Conservation (phyloP, 2,329 filamentous ascomycete genomes). For the Hymenoscyphus occultus region DNA sequence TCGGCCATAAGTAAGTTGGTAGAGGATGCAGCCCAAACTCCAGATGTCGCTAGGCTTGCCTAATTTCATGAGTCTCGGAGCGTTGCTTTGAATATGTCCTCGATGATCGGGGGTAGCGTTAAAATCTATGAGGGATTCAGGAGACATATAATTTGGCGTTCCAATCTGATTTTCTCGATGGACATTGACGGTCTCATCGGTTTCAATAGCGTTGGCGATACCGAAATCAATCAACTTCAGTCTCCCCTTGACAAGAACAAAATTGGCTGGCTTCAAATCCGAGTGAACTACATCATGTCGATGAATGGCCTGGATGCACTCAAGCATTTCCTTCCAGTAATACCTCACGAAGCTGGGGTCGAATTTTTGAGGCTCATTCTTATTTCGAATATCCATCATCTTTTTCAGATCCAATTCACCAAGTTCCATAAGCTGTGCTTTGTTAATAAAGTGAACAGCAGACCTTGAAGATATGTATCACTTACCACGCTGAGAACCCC, state of each 20-base stretch:
- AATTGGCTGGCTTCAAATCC: slow-evolving; percentile 95
- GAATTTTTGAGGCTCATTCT: slow-evolving; percentile 69
- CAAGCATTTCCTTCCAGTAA: slow-evolving; percentile 99
- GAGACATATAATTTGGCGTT: slow-evolving; percentile 98
- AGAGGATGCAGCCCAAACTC: slow-evolving; percentile 94
- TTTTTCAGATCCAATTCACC: slow-evolving; percentile 91
- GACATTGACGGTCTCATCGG: slow-evolving; percentile 93
- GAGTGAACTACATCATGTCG: slow-evolving; percentile 91
- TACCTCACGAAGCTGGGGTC: slow-evolving; percentile 92
- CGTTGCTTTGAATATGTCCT: slow-evolving; percentile 39
- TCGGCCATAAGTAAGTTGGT: slow-evolving; percentile 98
- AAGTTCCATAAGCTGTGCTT: slow-evolving; percentile 82
- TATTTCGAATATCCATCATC: slow-evolving; percentile 71
- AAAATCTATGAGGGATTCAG: slow-evolving; percentile 86
- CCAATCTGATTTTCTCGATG: slow-evolving; percentile 94
- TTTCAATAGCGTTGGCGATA: slow-evolving; percentile 95
- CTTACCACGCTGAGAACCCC: slow-evolving; percentile 80
- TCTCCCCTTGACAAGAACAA: slow-evolving; percentile 84
- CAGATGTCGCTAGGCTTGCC: slow-evolving; percentile 96
- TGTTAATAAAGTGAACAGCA: slow-evolving; percentile 24
- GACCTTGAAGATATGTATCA: slow-evolving; percentile 26
- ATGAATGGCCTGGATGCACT: slow-evolving; percentile 88
- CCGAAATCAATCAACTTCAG: slow-evolving; percentile 98
- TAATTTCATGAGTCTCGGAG: slow-evolving; percentile 82
- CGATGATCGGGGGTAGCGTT: slow-evolving; percentile 51